Evolutionary conservation across 345 rosid genomes (phyloP), one percentile per base, ranked within the genome.

Genomic region (Eutrema japonicum): DNA sequence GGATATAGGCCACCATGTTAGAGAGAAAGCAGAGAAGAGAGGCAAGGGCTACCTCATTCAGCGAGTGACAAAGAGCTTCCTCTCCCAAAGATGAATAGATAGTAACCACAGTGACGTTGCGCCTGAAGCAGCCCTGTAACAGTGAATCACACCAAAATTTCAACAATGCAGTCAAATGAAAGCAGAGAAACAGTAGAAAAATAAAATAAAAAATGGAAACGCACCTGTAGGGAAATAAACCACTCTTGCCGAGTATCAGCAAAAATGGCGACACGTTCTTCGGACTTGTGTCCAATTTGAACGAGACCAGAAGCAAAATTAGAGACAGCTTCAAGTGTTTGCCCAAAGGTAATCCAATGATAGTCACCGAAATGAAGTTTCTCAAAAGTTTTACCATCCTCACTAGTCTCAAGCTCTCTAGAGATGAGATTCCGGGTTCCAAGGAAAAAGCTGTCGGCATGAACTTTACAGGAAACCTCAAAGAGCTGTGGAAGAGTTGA

Each of bases 181-280:
- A 38, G 54, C 73, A 51, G 11, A 29, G 48, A 61, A 48, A 32
- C 2, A 4, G 43, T 4, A 10, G 0, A 13, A 22, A 18, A 41
- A 0, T 3, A 6, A 3, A 9, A 18, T 5, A 55, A 8, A 3
- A 51, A 10, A 68, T 3, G 59, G 9, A 58, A 71, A 72, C 55
- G 59, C 73, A 93, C 99, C 99, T 95, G 99, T 82, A 92, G 70
- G 10, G 97, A 84, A 73, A 96, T 84, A 61, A 96, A 90, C 99
- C 99, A 96, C 71, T 96, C 99, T 77, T 86, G 87, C 79, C 98
- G 70, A 29, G 98, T 96, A 75, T 92, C 99, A 22, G 99, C 96
- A 65, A 89, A 92, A 63, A 96, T 96, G 9, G 99, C 99, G 0
- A 88, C 96, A 27, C 95, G 91, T 75, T 96, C 98, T 27, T 74